Evolutionary conservation across 2,329 filamentous ascomycete genomes (phyloP).

Genomic region (Fusarium decemcellulare): DNA sequence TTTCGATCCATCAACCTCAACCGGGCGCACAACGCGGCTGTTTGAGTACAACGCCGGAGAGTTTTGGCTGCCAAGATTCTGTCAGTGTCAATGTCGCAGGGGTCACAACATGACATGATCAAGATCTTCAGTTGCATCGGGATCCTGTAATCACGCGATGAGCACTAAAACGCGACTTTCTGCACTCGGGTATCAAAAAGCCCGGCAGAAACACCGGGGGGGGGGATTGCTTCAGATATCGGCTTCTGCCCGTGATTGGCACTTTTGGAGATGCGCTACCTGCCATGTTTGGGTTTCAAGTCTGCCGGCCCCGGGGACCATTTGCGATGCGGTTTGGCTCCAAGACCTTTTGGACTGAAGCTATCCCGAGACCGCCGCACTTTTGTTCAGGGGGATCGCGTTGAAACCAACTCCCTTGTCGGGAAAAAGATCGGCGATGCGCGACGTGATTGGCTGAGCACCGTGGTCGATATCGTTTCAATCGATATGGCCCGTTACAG

Average conservation of each 20-base stretch:
- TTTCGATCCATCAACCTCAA: too few relatives aligned
- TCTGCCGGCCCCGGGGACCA: neutral
- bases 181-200: slow-evolving; percentile 8
- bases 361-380: slow-evolving; percentile 5
- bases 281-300: slow-evolving; percentile 5
- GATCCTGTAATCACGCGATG: slow-evolving; percentile 23
- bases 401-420: slow-evolving; percentile 32
- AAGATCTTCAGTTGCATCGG: slow-evolving; percentile 8
- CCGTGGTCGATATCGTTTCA: slow-evolving; percentile 31
- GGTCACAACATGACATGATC: neutral
- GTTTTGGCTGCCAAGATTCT: too few relatives aligned
- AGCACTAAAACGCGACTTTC: slow-evolving; percentile 15
- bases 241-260: slow-evolving; percentile 30
- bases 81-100: neutral
- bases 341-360: slow-evolving; percentile 29
- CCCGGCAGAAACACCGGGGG: slow-evolving; percentile 1
- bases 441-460: slow-evolving; percentile 14
- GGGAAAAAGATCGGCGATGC: slow-evolving; percentile 33
- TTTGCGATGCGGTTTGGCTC: neutral
- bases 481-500: neutral
- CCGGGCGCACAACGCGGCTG: too few relatives aligned
- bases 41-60: too few relatives aligned
- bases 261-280: slow-evolving; percentile 26
- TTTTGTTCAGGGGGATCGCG: slow-evolving; percentile 29
- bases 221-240: slow-evolving; percentile 3